phyloP scores from a whole-genome alignment of 2,329 filamentous ascomycete species.

The Fusarium pseudograminearum region DNA sequence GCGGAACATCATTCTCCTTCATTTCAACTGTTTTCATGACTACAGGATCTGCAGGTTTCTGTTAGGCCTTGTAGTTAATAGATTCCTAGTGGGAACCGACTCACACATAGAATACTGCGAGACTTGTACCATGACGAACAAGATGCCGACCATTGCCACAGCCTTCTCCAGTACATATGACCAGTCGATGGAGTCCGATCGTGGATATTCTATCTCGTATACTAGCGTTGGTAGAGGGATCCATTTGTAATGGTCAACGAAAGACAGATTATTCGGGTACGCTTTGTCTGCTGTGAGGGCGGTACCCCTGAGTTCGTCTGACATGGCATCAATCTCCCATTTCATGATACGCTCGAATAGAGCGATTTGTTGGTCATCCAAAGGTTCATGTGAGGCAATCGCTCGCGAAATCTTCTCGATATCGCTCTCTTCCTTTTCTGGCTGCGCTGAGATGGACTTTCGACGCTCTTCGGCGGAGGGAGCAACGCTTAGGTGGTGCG shows the following conservation, averaged over 20 bases:
- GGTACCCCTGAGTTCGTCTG: conserved; percentile 74
- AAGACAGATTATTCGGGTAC: conserved; percentile 78
- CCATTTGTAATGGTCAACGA: conserved; percentile 76
- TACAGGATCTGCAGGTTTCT: conserved; percentile 66
- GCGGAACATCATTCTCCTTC: conserved; percentile 73
- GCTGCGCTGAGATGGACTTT: conserved; percentile 53
- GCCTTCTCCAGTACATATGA: conserved; percentile 79
- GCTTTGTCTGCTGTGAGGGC: conserved; percentile 60
- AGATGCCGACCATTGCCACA: conserved; percentile 76
- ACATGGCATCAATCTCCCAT: conserved; percentile 73
- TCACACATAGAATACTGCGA: conserved; percentile 78
- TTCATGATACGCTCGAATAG: conserved; percentile 75
- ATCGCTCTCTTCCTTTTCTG: conserved; percentile 59
- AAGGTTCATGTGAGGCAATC: conserved; percentile 69
- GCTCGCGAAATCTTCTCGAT: conserved; percentile 71
- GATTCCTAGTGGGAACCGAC: conserved; percentile 3
- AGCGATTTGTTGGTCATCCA: conserved; percentile 71
- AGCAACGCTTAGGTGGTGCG: conserved; percentile 57
- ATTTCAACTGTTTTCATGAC: conserved; percentile 74
- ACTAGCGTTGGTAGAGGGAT: conserved; percentile 80
- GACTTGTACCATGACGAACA: conserved; percentile 83
- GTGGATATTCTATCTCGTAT: conserved; percentile 83
- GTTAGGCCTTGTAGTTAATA: conserved; percentile 8
- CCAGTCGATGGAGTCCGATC: conserved; percentile 76
- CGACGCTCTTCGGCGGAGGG: conserved; percentile 60